Percentiles rank a stretch among this genome's conserved stretches.
Evolutionary conservation across 2,329 filamentous ascomycete species (phyloP).

Genomic region (Cladosporium sp.): DNA sequence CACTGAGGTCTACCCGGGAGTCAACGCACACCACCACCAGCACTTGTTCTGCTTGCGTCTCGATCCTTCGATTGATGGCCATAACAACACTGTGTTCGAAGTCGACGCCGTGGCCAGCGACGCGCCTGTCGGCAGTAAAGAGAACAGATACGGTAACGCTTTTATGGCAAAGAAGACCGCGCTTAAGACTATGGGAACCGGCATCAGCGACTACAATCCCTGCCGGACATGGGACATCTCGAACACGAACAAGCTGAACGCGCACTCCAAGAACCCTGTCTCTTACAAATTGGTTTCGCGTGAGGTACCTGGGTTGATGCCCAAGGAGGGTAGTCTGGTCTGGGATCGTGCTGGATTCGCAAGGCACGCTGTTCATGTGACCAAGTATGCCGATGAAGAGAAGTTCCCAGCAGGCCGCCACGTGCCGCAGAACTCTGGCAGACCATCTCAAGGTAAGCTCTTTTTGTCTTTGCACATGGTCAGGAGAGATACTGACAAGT

Average conservation of each 20-base stretch:
- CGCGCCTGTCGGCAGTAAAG: constrained; percentile 43
- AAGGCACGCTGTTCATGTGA: constrained; percentile 75
- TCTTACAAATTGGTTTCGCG: constrained; percentile 67
- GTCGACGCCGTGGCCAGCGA: constrained; percentile 48
- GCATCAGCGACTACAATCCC: constrained; percentile 16
- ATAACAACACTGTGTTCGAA: constrained; percentile 64
- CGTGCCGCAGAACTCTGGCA: constrained; percentile 77
- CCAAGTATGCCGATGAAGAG: constrained; percentile 73
- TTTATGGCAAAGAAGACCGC: constrained; percentile 50
- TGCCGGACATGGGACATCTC: constrained; percentile 59
- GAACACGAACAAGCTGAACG: constrained; percentile 76
- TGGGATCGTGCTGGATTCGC: constrained; percentile 84
- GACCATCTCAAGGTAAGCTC: constrained; percentile 58
- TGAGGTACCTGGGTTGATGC: constrained; percentile 69
- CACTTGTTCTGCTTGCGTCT: constrained; percentile 85
- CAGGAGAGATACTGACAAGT: not conserved
- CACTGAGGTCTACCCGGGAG: constrained; percentile 79
- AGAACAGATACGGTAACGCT: constrained; percentile 57
- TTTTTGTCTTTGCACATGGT: not conserved
- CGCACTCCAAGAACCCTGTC: constrained; percentile 74
- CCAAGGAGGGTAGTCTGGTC: constrained; percentile 71
- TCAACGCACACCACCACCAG: constrained; percentile 90
- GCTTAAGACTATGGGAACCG: constrained; percentile 39
- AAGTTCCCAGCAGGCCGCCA: constrained; percentile 78
- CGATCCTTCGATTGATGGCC: constrained; percentile 78